These are phyloP conservation scores for Fomitopsis palustris DNA, from an alignment of 1,284 basidiomycete genomes.

Conservation along the genomic window DNA sequence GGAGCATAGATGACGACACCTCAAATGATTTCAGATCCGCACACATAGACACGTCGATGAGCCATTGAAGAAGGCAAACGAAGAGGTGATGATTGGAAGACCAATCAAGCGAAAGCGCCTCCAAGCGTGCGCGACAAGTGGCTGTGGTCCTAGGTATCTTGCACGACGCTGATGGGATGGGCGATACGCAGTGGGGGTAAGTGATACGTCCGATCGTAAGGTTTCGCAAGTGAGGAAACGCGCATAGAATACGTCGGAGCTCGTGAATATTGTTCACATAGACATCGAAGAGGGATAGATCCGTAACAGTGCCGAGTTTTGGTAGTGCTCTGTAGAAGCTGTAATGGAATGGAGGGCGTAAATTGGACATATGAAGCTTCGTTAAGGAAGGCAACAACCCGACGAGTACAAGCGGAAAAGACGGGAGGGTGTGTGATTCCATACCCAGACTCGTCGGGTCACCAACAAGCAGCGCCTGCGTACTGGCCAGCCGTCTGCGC, in stretches of 20 bases:
- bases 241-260: background rate
- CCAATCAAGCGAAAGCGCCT: background rate
- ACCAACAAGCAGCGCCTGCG: background rate
- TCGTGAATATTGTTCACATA: background rate
- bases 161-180: background rate
- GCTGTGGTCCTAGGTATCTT: background rate
- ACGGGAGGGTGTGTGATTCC: background rate
- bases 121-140: background rate
- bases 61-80: background rate
- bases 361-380: background rate
- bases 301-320: background rate
- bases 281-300: background rate
- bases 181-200: background rate
- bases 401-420: background rate
- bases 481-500: background rate
- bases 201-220: background rate
- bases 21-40: background rate
- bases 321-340: background rate
- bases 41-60: background rate
- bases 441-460: background rate
- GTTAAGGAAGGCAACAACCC: background rate
- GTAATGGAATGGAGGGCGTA: background rate
- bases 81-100: background rate
- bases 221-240: background rate
- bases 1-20: background rate